These are phyloP conservation scores for Wallacemonas rigidus DNA, from an alignment of 208 protist genomes.

Conservation along the genomic window DNA sequence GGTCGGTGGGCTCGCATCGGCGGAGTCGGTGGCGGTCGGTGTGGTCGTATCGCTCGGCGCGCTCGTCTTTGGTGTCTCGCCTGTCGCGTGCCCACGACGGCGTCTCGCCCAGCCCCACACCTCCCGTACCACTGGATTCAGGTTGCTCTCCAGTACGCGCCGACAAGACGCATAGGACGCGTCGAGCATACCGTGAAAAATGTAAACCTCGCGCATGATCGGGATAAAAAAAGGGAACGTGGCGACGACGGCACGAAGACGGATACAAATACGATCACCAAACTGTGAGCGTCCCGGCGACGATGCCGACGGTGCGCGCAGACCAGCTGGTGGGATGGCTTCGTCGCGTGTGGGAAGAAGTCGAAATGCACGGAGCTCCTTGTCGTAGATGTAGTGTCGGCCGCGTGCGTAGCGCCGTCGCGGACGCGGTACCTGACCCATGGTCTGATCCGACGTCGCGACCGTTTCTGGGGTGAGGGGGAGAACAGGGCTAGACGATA, in stretches of 20 bases:
- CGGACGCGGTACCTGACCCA: no score
- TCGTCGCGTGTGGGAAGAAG: conserved; percentile 28
- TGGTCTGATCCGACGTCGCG: no score
- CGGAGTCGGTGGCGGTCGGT: background rate
- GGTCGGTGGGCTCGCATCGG: background rate
- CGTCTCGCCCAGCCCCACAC: background rate
- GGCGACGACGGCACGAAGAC: conserved; percentile 47
- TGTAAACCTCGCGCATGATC: conserved; percentile 56
- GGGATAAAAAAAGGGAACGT: conserved; percentile 65
- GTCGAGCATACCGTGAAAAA: conserved; percentile 53
- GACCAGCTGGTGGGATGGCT: conserved; percentile 24
- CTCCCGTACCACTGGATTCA: conserved; percentile 20
- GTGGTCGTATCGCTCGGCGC: background rate
- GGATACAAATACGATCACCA: conserved; percentile 23
- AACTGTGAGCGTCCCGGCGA: background rate
- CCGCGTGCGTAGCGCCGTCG: conserved; percentile 24
- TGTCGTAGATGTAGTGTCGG: conserved; percentile 37
- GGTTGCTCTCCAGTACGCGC: conserved; percentile 41
- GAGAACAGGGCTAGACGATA: no score
- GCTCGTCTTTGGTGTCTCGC: background rate
- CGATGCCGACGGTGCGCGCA: conserved; percentile 2
- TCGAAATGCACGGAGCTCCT: conserved; percentile 20
- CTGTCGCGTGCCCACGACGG: background rate
- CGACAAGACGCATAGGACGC: conserved; percentile 44
- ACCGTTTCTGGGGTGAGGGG: no score